A percentile compares a stretch with the other conserved stretches of the same genome.
These are phyloP conservation scores for Ganoderma lucidum DNA, from an alignment of 1,284 basidiomycete species.

Conservation along the genomic window DNA sequence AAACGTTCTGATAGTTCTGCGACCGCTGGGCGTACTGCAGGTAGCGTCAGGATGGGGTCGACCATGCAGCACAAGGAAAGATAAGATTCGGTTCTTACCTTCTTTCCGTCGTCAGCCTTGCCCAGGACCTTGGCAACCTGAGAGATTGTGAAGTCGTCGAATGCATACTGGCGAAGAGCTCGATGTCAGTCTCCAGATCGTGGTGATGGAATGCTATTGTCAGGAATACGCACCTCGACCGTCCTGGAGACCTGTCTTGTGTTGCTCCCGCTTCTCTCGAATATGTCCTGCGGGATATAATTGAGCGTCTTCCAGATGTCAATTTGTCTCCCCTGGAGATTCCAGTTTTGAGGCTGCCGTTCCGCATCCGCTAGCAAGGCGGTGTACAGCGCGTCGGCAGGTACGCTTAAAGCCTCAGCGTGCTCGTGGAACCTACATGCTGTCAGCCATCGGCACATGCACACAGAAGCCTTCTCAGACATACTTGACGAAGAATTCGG, in stretches of 20 bases:
- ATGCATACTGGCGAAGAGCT: constrained; percentile 53
- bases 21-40: constrained; percentile 60
- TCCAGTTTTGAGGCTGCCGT: constrained; percentile 64
- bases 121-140: constrained; percentile 66
- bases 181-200: too few relatives aligned
- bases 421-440: too few relatives aligned
- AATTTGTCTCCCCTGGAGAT: constrained; percentile 68
- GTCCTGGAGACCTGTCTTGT: constrained; percentile 69
- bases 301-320: constrained; percentile 54
- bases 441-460: too few relatives aligned
- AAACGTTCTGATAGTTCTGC: constrained; percentile 64
- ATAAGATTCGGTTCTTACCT: too few relatives aligned
- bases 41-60: too few relatives aligned
- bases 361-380: constrained; percentile 68
- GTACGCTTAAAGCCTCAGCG: too few relatives aligned
- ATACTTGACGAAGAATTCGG: constrained; percentile 74
- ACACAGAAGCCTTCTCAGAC: constrained; percentile 23
- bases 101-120: constrained; percentile 53
- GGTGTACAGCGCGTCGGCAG: constrained; percentile 56
- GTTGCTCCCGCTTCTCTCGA: constrained; percentile 59
- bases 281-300: constrained; percentile 60
- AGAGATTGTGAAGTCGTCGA: constrained; percentile 69
- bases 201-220: too few relatives aligned
- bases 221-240: constrained; percentile 39
- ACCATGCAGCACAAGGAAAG: too few relatives aligned